Conservation (phyloP, 2,329 filamentous ascomycete genomes). For the Claviceps pazoutovae region DNA sequence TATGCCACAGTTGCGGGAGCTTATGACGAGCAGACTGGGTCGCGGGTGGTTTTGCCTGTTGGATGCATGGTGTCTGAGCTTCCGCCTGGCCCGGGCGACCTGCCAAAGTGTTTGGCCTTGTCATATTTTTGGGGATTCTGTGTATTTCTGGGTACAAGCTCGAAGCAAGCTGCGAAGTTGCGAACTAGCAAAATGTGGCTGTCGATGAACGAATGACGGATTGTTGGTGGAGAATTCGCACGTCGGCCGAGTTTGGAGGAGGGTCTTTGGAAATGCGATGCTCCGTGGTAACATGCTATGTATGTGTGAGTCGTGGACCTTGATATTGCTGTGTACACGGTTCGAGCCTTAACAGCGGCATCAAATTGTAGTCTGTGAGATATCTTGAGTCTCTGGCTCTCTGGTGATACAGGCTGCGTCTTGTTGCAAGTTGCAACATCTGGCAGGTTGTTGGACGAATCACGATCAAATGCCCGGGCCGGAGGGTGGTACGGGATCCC, state of each 20-base stretch:
- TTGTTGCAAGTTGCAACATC: no score
- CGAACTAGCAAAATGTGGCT: not conserved
- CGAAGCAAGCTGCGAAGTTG: not conserved
- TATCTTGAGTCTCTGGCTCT: no score
- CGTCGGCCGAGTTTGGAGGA: not conserved
- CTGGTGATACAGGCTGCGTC: no score
- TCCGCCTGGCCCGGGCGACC: not conserved
- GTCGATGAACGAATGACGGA: not conserved
- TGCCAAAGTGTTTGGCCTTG: not conserved
- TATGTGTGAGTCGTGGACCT: no score
- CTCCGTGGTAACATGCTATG: not conserved
- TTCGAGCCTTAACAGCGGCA: not conserved
- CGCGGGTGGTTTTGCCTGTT: not conserved
- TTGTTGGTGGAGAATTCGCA: not conserved
- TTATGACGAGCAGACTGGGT: constrained; percentile 1
- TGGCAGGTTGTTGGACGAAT: no score
- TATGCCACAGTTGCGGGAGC: not conserved
- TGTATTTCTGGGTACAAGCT: not conserved
- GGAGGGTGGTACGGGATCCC: no score
- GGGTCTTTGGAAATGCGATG: not conserved
- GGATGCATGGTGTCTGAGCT: not conserved
- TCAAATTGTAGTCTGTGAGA: no score
- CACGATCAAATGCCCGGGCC: no score
- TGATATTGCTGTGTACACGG: no score
- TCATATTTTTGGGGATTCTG: no score